Evolutionary conservation across 176 grass and related monocot genomes (phyloP), one percentile per base, ranked within the genome.

Genomic region (Panicum miliaceum): DNA sequence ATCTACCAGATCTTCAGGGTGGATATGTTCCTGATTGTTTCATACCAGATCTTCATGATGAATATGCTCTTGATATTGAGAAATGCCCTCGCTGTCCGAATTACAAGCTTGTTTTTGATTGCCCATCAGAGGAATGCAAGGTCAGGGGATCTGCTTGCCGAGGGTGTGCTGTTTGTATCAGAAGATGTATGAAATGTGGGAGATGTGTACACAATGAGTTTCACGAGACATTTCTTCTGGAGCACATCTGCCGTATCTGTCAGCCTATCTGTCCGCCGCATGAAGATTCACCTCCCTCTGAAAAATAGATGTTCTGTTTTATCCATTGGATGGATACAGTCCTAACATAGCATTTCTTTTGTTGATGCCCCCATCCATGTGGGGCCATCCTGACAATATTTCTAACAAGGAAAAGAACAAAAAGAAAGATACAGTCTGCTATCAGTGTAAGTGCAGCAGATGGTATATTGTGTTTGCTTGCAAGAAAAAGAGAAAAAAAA

Each of bases 91-190:
- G 42, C 11, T 99, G 97, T 68, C 57, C 87, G 25, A 99, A 90
- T n/a, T 90, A 86, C 64, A 93, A 83, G 74, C 88, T 92, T 83
- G 93, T 99, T 73, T 99, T 89, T 59, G 88, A 94, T 64, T 99
- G 97, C 64, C 91, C 96, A 61, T 58, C 77, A 64, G 93, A 90
- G 40, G 89, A 43, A 26, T 99, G 93, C 81, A 82, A 67, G 46
- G 63, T 51, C 29, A 68, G 84, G 7, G 84, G 43, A 76, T n/a
- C 48, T 76, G 88, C 72, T 15, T 94, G 97, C 57, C 84, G 90
- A 80, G 97, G 87, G 25, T 99, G 97, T 65, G 70, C 86, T 76
- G 60, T 90, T 51, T 99, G 97, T 59, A 95, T 99, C 61, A 12
- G 23, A 13, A 92, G 97, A 71, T 99, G 97, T 80, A 11, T 86